Conservation (phyloP, 495 filamentous ascomycete genomes). For the Penicillium simplicissimum region DNA sequence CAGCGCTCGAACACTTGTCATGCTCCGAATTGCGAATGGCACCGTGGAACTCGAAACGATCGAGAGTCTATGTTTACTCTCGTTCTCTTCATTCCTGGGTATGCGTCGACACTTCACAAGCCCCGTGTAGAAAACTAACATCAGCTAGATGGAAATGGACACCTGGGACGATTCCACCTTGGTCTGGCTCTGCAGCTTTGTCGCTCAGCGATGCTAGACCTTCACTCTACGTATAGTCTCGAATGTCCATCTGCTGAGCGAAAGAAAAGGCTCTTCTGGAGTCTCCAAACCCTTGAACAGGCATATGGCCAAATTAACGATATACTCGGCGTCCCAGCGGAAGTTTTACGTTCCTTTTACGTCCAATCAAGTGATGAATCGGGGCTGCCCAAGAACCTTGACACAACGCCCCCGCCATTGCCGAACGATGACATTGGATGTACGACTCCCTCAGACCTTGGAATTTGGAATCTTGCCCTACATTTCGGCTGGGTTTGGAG, state of each 20-base stretch:
- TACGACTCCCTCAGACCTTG: conserved; percentile 30
- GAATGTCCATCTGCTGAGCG: conserved; percentile 36
- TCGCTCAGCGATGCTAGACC: conserved; percentile 45
- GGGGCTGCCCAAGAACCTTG: conserved; percentile 13
- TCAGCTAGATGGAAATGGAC: conserved; percentile 39
- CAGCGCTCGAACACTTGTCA: conserved; percentile 44
- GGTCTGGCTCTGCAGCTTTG: conserved; percentile 47
- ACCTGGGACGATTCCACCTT: conserved; percentile 45
- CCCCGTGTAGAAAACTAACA: background rate
- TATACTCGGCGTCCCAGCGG: conserved; percentile 36
- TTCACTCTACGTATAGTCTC: conserved; percentile 34
- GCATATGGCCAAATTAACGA: conserved; percentile 45
- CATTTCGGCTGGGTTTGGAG: conserved; percentile 52
- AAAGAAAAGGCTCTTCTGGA: conserved; percentile 49
- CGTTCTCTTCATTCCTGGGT: conserved; percentile 47
- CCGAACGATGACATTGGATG: conserved; percentile 41
- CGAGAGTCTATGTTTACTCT: conserved; percentile 46
- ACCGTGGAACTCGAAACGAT: conserved; percentile 47
- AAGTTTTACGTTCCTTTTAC: conserved; percentile 37
- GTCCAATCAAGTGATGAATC: conserved; percentile 24
- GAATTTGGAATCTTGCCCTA: conserved; percentile 45
- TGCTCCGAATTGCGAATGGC: conserved; percentile 50
- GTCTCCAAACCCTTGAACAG: conserved; percentile 43
- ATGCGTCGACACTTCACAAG: conserved; percentile 3
- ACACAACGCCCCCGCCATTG: conserved; percentile 35